Evolutionary conservation across 177 flowering plant genomes (phyloP).

Genomic region (Vitis hybrid): DNA sequence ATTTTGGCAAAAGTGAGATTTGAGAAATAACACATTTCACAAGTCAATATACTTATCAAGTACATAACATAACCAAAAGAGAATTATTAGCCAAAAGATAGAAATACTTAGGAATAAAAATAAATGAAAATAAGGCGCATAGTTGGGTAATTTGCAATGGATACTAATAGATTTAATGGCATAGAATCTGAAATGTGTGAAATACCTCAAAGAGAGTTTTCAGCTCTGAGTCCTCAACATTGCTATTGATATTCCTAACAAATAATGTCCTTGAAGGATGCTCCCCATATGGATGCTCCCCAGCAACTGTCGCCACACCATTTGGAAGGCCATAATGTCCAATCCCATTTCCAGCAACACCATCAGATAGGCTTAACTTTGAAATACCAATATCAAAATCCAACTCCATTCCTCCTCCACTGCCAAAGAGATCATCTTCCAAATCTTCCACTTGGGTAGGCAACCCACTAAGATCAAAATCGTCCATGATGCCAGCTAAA

Average conservation of each 20-base stretch:
- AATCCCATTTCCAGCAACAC: constrained; percentile 37
- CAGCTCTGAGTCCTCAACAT: constrained; percentile 74
- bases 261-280: constrained; percentile 90
- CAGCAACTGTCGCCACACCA: constrained; percentile 53
- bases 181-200: constrained; percentile 4
- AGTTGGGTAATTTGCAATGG: background rate
- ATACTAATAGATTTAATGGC: background rate
- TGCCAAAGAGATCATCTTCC: constrained; percentile 72
- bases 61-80: too few relatives aligned
- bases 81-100: too few relatives aligned
- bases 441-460: constrained; percentile 62
- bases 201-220: constrained; percentile 65
- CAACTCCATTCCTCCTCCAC: constrained; percentile 75
- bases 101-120: background rate
- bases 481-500: constrained; percentile 60
- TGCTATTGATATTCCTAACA: constrained; percentile 77
- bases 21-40: too few relatives aligned
- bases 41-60: too few relatives aligned
- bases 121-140: background rate
- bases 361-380: constrained; percentile 43
- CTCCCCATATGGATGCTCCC: constrained; percentile 81
- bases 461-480: constrained; percentile 58
- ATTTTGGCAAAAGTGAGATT: too few relatives aligned
- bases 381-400: constrained; percentile 54
- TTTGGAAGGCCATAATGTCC: constrained; percentile 43